Evolutionary conservation across 2,329 filamentous ascomycete genomes (phyloP).

Genomic region (Colletotrichum endophyticum): DNA sequence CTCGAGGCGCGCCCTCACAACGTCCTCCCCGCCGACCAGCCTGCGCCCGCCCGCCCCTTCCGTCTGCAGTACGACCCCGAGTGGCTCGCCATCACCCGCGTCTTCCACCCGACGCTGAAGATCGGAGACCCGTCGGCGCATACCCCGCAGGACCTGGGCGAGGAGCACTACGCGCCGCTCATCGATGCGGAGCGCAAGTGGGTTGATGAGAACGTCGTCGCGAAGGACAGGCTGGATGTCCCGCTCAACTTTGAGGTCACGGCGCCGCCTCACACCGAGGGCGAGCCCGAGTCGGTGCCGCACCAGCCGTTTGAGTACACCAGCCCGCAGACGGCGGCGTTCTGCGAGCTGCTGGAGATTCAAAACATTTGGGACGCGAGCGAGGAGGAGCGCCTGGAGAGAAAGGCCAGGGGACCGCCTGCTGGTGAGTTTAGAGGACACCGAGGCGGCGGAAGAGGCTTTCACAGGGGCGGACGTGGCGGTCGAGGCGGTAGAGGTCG

Average conservation of each 20-base stretch:
- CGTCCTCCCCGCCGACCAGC: background rate
- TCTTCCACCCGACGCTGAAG: slow-evolving; percentile 70
- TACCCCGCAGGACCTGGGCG: slow-evolving; percentile 66
- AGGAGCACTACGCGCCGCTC: slow-evolving; percentile 68
- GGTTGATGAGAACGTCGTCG: slow-evolving; percentile 79
- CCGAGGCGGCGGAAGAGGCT: slow-evolving; percentile 36
- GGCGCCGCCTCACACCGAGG: slow-evolving; percentile 71
- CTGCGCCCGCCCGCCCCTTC: slow-evolving; percentile 49
- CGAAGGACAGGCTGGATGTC: slow-evolving; percentile 65
- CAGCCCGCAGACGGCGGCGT: slow-evolving; percentile 83
- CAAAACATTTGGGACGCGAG: slow-evolving; percentile 76
- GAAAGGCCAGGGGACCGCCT: slow-evolving; percentile 63
- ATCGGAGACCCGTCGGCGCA: slow-evolving; percentile 64
- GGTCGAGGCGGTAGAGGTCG: slow-evolving; percentile 41
- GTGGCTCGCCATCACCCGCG: slow-evolving; percentile 92
- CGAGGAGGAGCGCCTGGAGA: slow-evolving; percentile 70
- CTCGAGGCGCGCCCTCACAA: slow-evolving; percentile 60
- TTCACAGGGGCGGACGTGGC: slow-evolving; percentile 36
- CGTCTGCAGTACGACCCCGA: slow-evolving; percentile 85
- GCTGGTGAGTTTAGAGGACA: slow-evolving; percentile 36
- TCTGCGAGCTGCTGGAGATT: slow-evolving; percentile 80
- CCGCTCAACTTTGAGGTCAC: slow-evolving; percentile 81
- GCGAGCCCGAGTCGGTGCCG: slow-evolving; percentile 59
- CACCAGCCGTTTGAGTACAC: slow-evolving; percentile 81
- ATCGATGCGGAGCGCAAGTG: slow-evolving; percentile 77